Evolutionary conservation across 345 rosid species (phyloP), one percentile per base, ranked within the genome.

Genomic region (Eucalyptus erythrocorys): DNA sequence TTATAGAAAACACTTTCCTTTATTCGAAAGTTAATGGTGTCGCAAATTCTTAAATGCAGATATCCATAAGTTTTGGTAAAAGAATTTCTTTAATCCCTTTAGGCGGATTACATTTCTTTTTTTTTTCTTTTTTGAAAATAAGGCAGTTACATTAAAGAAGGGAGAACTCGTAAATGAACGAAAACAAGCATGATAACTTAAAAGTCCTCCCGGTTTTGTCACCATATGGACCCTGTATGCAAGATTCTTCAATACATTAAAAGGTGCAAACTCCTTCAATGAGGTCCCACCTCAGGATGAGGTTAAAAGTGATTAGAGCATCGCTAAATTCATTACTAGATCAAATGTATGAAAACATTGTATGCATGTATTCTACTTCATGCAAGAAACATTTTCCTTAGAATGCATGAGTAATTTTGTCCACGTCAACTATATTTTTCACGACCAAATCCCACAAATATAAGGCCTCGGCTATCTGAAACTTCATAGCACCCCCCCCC

Each of bases 401-500:
- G 82, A 19, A 76, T 76, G 82, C 82, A 21, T 21, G 47, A 21
- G 82, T 76, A 37, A 37, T 40, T 76, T 37, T 34, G 42, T 76
- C 27, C 30, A 21, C 14, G 82, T 37, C 27, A 19, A 76, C 47
- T 37, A 10, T 76, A 19, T 37, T 76, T 37, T 11, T 76, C 45
- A 37, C 7, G 13, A 76, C 47, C 7, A 10, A 76, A 40, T 40
- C 27, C 8, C 7, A 19, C 8, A 43, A 11, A 21, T 34, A 71
- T 71, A 40, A 26, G 14, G 14, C 19, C 26, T 42, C 4, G 27
- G 45, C 30, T 37, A 76, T 37, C 14, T 10, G 1, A 76, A 37
- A 12, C 47, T 43, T 37, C 45, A 40, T 76, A 76, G 1, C 0
- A 21, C 45, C 11, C 27, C 45, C 4, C 2, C 4, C 3, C 15